Evolutionary conservation across 352 stramenopile species (phyloP).

Genomic region (Phytophthora melonis): DNA sequence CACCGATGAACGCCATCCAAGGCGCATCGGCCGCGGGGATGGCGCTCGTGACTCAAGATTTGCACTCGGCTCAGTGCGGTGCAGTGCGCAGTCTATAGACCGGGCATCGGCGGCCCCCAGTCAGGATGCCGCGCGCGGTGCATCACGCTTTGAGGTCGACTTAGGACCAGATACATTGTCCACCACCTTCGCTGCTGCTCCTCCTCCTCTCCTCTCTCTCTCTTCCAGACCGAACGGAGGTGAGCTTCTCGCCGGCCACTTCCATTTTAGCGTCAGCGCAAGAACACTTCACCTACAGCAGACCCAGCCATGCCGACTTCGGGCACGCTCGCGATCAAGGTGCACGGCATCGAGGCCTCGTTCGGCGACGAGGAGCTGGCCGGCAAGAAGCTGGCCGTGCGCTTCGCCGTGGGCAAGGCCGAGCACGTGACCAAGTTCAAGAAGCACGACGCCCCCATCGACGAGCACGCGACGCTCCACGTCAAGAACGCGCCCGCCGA

Average conservation of each 20-base stretch:
- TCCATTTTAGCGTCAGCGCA: slow-evolving; percentile 30
- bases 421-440: slow-evolving; percentile 42
- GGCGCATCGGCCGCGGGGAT: background rate
- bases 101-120: background rate
- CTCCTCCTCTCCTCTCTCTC: background rate
- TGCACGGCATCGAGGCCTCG: slow-evolving; percentile 42
- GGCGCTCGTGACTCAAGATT: no score
- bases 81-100: slow-evolving; percentile 15
- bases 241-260: slow-evolving; percentile 18
- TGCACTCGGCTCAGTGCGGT: background rate
- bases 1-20: slow-evolving; percentile 25
- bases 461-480: slow-evolving; percentile 42
- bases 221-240: background rate
- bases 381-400: slow-evolving; percentile 32
- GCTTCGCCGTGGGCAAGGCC: slow-evolving; percentile 32
- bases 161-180: slow-evolving; percentile 17
- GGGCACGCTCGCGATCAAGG: slow-evolving; percentile 42
- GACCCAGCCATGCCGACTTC: slow-evolving; percentile 40
- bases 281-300: background rate
- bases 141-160: slow-evolving; percentile 28
- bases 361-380: slow-evolving; percentile 29
- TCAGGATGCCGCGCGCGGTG: slow-evolving; percentile 27
- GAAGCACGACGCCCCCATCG: slow-evolving; percentile 34
- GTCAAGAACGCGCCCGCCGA: slow-evolving; percentile 32
- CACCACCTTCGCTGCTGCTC: background rate